These are phyloP conservation scores for Cryptococcus depauperatus DNA, from an alignment of 1,284 basidiomycete genomes.

Conservation along the genomic window DNA sequence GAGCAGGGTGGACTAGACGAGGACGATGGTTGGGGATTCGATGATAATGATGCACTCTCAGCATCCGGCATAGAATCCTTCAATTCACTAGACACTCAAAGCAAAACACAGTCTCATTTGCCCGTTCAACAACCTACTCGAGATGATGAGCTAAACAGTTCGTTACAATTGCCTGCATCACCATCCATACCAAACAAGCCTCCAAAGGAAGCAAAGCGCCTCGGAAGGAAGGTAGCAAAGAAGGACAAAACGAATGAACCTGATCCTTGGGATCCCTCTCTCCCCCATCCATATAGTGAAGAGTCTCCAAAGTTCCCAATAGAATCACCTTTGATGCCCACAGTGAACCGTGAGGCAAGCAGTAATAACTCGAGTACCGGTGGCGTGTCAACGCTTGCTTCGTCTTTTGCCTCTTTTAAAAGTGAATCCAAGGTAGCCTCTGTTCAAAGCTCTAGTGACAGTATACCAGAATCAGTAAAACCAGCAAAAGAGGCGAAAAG, in stretches of 20 bases:
- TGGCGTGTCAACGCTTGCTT: neutral
- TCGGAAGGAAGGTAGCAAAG: conserved; percentile 32
- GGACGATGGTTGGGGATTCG: conserved; percentile 17
- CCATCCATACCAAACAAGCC: conserved; percentile 18
- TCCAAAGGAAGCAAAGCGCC: conserved; percentile 27
- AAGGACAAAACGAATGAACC: conserved; percentile 12
- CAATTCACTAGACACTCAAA: neutral
- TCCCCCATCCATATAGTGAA: neutral
- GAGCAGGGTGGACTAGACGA: conserved; percentile 2
- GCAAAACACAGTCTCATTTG: too few species aligned
- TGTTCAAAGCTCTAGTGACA: neutral
- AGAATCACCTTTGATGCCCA: too few species aligned
- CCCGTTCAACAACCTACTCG: too few species aligned
- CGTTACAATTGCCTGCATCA: conserved; percentile 4
- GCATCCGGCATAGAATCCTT: neutral
- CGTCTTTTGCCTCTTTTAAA: neutral
- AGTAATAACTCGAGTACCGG: neutral
- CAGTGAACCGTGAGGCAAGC: too few species aligned
- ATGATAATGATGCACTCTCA: conserved; percentile 3
- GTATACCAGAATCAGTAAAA: neutral
- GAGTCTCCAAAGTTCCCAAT: too few species aligned
- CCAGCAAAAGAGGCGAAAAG: neutral
- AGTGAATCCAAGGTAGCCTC: neutral
- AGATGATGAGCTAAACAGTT: too few species aligned
- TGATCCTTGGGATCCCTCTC: conserved; percentile 13